Evolutionary conservation across 805 yeast genomes (phyloP).

Genomic region (Hermanozyma aechmeae): DNA sequence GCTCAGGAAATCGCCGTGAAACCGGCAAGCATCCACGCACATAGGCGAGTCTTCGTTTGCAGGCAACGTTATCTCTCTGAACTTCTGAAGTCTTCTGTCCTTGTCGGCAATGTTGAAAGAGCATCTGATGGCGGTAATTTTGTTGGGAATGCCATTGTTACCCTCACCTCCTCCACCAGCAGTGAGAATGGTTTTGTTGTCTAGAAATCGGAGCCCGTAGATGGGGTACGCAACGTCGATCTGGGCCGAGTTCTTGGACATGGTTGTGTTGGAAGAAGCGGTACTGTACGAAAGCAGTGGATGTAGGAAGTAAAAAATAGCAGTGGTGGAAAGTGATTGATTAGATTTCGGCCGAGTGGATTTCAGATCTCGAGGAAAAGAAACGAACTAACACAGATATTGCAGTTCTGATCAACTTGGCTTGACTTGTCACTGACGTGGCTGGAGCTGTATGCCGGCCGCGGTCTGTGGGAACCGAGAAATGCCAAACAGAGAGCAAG

Average conservation of each 20-base stretch:
- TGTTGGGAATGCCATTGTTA: conserved; percentile 79
- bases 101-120: conserved; percentile 41
- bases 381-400: too few species aligned
- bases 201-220: conserved; percentile 66
- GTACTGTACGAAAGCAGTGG: too few species aligned
- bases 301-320: too few species aligned
- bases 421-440: too few species aligned
- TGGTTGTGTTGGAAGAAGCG: too few species aligned
- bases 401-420: too few species aligned
- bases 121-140: conserved; percentile 56
- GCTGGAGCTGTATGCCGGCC: too few species aligned
- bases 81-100: conserved; percentile 39
- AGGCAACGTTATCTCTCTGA: conserved; percentile 52
- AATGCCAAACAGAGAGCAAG: too few species aligned
- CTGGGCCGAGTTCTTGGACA: conserved; percentile 21
- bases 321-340: too few species aligned
- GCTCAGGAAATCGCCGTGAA: conserved; percentile 11
- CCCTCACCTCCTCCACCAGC: conserved; percentile 98
- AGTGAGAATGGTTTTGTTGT: conserved; percentile 51
- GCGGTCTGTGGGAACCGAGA: too few species aligned
- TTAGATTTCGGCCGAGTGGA: too few species aligned
- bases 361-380: too few species aligned
- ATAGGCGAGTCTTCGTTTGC: conserved; percentile 82
- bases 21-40: conserved; percentile 46
- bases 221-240: conserved; percentile 62